Conservation (phyloP, 257 asterid species). For the Leptodermis oblonga region DNA sequence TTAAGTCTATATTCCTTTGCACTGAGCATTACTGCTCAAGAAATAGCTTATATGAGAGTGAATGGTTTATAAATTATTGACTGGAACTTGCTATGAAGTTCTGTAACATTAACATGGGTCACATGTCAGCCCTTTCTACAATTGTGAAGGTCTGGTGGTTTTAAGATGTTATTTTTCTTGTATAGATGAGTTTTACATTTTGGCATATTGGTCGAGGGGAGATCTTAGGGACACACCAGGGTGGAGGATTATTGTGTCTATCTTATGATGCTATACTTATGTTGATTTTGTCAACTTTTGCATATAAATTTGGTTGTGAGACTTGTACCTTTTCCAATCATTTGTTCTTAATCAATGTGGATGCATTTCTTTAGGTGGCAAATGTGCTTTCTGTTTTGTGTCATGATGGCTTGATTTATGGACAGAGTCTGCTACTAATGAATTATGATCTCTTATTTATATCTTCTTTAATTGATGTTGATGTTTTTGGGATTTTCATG, state of each 20-base stretch:
- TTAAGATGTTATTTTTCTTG: neutral
- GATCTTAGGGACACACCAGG: neutral
- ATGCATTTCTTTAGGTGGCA: neutral
- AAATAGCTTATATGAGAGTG: too few relatives aligned
- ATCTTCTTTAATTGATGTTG: too few relatives aligned
- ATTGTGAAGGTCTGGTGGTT: neutral
- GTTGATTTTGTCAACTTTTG: neutral
- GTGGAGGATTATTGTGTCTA: neutral
- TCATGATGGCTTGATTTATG: neutral
- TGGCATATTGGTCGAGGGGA: too few relatives aligned
- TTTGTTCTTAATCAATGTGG: neutral
- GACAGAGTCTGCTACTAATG: neutral
- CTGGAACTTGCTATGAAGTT: neutral
- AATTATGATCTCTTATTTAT: neutral
- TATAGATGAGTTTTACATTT: too few relatives aligned
- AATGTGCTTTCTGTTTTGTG: neutral
- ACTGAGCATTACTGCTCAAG: neutral
- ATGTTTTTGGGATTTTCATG: too few relatives aligned
- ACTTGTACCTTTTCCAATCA: neutral
- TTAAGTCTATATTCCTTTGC: neutral
- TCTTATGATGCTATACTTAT: neutral
- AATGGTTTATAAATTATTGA: too few relatives aligned
- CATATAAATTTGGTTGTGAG: neutral
- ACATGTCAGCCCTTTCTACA: neutral
- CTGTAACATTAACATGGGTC: neutral